These are phyloP conservation scores for Hypoxylon sp. DNA, from an alignment of 2,329 filamentous ascomycete genomes.

Conservation along the genomic window DNA sequence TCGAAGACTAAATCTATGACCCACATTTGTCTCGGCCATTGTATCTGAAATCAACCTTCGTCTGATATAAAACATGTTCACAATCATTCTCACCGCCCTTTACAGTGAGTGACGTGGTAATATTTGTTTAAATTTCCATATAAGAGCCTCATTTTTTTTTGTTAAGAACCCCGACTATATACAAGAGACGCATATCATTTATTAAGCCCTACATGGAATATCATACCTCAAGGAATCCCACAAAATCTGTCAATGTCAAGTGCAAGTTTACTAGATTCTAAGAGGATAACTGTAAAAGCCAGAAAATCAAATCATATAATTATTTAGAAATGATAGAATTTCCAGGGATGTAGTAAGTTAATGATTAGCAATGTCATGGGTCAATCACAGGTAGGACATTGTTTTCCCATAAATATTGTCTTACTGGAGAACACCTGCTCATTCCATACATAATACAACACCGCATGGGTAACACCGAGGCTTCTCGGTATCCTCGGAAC, in stretches of 20 bases:
- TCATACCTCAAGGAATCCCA: not conserved
- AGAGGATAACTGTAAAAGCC: not conserved
- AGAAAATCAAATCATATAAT: no score
- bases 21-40: conserved; percentile 9
- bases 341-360: not conserved
- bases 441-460: conserved; percentile 25
- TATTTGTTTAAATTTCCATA: not conserved
- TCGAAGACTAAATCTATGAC: not conserved
- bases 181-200: not conserved
- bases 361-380: not conserved
- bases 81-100: conserved; percentile 25
- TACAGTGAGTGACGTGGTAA: conserved; percentile 2
- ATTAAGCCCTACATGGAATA: not conserved
- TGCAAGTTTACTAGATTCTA: not conserved
- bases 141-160: not conserved
- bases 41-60: conserved; percentile 17
- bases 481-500: conserved; percentile 49
- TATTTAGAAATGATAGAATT: no score
- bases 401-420: conserved; percentile 35
- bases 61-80: conserved; percentile 17
- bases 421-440: conserved; percentile 16
- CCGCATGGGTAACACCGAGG: conserved; percentile 30
- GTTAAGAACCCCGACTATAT: not conserved
- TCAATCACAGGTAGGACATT: not conserved
- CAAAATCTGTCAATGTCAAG: not conserved